Conservation (phyloP, 805 yeast species). For the Candida taoyuanica region DNA sequence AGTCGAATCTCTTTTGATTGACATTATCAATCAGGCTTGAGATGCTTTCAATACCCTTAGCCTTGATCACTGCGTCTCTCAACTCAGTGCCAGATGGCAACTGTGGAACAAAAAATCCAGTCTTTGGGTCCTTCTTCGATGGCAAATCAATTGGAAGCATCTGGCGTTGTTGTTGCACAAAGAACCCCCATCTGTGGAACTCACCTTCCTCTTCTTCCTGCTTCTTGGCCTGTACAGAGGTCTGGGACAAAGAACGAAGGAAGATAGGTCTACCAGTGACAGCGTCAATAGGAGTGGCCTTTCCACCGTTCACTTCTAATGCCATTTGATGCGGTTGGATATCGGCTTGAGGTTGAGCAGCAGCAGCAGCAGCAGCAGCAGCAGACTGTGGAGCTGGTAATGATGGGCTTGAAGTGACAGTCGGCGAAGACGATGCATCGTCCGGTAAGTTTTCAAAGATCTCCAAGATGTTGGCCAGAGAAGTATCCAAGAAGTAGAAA, state of each 20-base stretch:
- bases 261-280: constrained; percentile 69
- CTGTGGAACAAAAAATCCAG: constrained; percentile 28
- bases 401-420: constrained; percentile 1
- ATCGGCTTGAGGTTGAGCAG: constrained; percentile 42
- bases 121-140: constrained; percentile 9
- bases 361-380: background rate
- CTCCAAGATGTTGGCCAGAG: constrained; percentile 51
- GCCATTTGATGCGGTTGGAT: constrained; percentile 66
- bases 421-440: constrained; percentile 9
- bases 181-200: constrained; percentile 80
- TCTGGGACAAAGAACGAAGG: constrained; percentile 58
- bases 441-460: constrained; percentile 26
- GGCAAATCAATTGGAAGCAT: constrained; percentile 20
- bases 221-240: constrained; percentile 61
- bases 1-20: constrained; percentile 45
- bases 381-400: background rate
- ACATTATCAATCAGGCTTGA: constrained; percentile 64
- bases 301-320: constrained; percentile 53
- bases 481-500: constrained; percentile 63
- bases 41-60: constrained; percentile 70
- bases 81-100: constrained; percentile 45
- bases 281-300: constrained; percentile 53
- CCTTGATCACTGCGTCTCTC: constrained; percentile 56
- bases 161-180: constrained; percentile 57
- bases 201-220: constrained; percentile 93